These are phyloP conservation scores for Brettanomyces bruxellensis DNA, from an alignment of 805 yeast genomes.

Conservation along the genomic window DNA sequence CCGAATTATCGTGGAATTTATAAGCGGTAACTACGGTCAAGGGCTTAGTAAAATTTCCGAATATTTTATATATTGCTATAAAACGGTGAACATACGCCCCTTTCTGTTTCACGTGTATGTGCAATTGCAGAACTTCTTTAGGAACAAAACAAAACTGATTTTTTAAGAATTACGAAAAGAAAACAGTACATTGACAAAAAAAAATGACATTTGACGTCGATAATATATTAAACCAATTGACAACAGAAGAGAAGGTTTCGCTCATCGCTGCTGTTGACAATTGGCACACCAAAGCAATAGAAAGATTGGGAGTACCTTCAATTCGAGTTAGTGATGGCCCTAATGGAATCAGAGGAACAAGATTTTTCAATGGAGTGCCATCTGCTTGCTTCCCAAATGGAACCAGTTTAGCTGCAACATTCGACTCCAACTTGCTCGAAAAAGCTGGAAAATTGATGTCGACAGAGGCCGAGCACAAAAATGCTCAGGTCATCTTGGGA, in stretches of 20 bases:
- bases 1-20: too few species aligned
- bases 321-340: conserved; percentile 36
- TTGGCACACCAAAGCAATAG: conserved; percentile 31
- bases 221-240: conserved; percentile 14
- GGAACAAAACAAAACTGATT: not conserved
- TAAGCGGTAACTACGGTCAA: too few species aligned
- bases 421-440: conserved; percentile 29
- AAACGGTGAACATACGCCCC: too few species aligned
- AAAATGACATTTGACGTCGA: conserved; percentile 12
- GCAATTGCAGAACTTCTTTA: not conserved
- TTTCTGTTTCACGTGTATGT: too few species aligned
- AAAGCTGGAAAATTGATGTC: conserved; percentile 35
- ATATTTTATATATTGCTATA: too few species aligned
- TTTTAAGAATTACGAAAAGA: not conserved
- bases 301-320: conserved; percentile 27
- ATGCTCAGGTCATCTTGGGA: conserved; percentile 31
- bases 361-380: conserved; percentile 31
- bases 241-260: conserved; percentile 22
- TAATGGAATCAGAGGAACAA: conserved; percentile 38
- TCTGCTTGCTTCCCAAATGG: conserved; percentile 40
- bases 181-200: not conserved
- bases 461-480: conserved; percentile 33
- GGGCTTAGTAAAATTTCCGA: too few species aligned
- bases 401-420: conserved; percentile 36
- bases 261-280: conserved; percentile 26